Conservation (phyloP, 306 rosid species). For the Lupinus albus region DNA sequence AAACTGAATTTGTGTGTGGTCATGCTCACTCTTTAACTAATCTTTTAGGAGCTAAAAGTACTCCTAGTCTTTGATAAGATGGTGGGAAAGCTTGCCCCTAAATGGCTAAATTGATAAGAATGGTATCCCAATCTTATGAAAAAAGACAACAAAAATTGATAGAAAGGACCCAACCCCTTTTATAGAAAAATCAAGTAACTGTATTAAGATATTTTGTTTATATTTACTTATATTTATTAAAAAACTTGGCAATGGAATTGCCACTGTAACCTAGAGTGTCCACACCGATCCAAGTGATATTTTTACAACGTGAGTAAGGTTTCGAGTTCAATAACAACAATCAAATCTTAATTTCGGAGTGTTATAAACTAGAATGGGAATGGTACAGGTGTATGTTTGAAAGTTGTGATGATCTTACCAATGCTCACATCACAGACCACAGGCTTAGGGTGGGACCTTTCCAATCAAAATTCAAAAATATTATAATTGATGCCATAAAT, state of each 20-base stretch:
- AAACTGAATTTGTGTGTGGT: too few species aligned
- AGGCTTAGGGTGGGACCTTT: conserved; percentile 17
- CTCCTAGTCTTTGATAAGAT: neutral
- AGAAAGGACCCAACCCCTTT: neutral
- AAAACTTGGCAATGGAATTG: too few species aligned
- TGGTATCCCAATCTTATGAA: conserved; percentile 1
- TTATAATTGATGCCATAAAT: conserved; percentile 21
- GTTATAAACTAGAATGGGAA: too few species aligned
- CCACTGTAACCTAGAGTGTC: too few species aligned
- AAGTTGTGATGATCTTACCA: conserved; percentile 18
- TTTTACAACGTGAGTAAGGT: too few species aligned
- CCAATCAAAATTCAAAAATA: conserved; percentile 13
- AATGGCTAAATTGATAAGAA: conserved; percentile 4
- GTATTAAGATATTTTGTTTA: too few species aligned
- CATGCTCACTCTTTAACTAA: too few species aligned
- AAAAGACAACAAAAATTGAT: neutral
- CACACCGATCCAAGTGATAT: too few species aligned
- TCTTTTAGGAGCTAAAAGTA: neutral
- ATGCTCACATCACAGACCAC: conserved; percentile 6
- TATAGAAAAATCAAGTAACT: neutral
- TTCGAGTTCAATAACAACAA: too few species aligned
- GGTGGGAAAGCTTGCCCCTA: neutral
- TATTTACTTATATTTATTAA: too few species aligned
- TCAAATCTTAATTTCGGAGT: too few species aligned
- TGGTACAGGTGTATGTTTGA: neutral